Base-by-base conservation (phyloP, 345 rosid species). In the Ricinus communis region DNA sequence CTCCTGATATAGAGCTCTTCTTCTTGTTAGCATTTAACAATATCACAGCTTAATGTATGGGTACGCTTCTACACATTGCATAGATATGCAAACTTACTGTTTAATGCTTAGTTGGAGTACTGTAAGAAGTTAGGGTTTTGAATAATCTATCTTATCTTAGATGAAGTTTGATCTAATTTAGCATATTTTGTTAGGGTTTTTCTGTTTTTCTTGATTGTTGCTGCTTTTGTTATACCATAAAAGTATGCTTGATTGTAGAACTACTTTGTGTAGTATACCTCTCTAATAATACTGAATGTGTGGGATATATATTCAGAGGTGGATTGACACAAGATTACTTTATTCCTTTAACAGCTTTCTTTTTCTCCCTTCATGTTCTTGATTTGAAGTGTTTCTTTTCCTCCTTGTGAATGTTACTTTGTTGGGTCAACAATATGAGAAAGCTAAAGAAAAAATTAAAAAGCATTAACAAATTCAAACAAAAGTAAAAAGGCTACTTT, bases 1-100 rank as follows among this genome's bases (percentile, higher is more conserved):
- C 81, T 57, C 82, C 83, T 12, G 85, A 84, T 11, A 62, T 77
- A 5, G 85, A 84, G 66, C 74, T 76, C 9, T 84, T 84, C 78
- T 84, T 84, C 77, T 55, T 69, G 49, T 71, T 71, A 41, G 78
- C 83, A 50, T 76, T 74, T 50, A 70, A 36, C 9, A 69, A 75
- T 14, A 54, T 62, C 69, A 58, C 68, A 28, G 40, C 66, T 47
- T 70, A 30, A 30, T 8, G 27, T 5, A 4, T 45, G 9, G 13
- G 25, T 54, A 15, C 7, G 0, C 22, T 50, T 4, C 54, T 19
- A 33, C 6, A 33, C 38, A 33, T 33, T n/a, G n/a, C n/a, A n/a
- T n/a, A n/a, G n/a, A n/a, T n/a, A n/a, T n/a, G n/a, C n/a, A n/a
- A n/a, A n/a, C n/a, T n/a, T 33, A 33, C 38, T 33, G 38, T 33